A percentile compares a stretch with the other conserved stretches of the same genome.
phyloP scores from a whole-genome alignment of 208 protist species.

The Crithidia bombi region DNA sequence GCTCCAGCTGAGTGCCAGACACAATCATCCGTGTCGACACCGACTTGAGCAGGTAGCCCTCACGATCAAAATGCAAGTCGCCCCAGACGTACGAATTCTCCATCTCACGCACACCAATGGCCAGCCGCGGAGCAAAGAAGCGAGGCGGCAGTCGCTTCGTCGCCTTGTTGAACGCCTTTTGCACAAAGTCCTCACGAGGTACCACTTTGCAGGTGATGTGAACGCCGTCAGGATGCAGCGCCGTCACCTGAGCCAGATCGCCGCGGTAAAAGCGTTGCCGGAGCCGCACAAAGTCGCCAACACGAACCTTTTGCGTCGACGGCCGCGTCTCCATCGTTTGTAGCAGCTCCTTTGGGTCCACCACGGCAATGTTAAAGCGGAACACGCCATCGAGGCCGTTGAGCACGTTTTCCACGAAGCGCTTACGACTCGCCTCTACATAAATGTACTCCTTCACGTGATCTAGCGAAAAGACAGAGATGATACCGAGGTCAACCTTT shows the following conservation, averaged over 20 bases:
- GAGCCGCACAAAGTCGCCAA: constrained; percentile 85
- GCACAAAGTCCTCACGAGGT: constrained; percentile 88
- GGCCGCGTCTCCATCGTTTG: constrained; percentile 89
- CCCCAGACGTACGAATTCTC: constrained; percentile 82
- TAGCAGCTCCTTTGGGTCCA: constrained; percentile 87
- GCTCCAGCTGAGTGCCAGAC: constrained; percentile 62
- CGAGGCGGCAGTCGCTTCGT: constrained; percentile 64
- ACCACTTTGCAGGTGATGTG: constrained; percentile 84
- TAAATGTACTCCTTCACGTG: constrained; percentile 94
- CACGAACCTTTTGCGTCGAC: constrained; percentile 62
- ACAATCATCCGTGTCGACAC: constrained; percentile 80
- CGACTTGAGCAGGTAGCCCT: constrained; percentile 85
- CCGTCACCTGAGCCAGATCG: constrained; percentile 84
- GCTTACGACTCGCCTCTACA: constrained; percentile 88
- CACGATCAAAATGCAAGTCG: constrained; percentile 83
- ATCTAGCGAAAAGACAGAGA: constrained; percentile 92
- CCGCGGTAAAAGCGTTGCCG: constrained; percentile 83
- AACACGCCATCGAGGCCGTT: constrained; percentile 88
- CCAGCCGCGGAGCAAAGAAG: constrained; percentile 80
- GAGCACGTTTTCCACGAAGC: constrained; percentile 89
- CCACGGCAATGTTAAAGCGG: constrained; percentile 84
- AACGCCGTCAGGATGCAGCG: constrained; percentile 53
- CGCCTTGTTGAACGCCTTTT: constrained; percentile 79
- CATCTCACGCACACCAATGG: constrained; percentile 55
- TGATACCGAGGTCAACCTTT: constrained; percentile 89